Evolutionary conservation across 2,329 filamentous ascomycete species (phyloP), one percentile per base, ranked within the genome.

Genomic region (Penicillium sp.): DNA sequence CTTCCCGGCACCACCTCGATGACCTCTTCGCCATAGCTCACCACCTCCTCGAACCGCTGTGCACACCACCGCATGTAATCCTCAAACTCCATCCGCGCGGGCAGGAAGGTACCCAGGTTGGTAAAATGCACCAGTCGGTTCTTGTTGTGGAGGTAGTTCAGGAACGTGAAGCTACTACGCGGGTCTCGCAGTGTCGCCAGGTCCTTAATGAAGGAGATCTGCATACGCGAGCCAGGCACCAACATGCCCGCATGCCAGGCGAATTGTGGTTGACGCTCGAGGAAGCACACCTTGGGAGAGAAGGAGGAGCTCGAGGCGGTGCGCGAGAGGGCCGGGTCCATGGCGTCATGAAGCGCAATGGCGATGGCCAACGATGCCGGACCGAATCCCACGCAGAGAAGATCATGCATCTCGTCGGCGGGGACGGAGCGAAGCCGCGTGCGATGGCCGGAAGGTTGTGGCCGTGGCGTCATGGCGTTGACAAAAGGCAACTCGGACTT

Each of bases 201-300:
- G 66, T 97, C 91, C 73, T 97, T 97, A 73, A 97, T 80, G 74
- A 95, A 97, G 8, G 88, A 94, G 59, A 97, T 97, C 67, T 97
- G 91, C 91, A 97, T 97, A 72, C 86, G 90, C 45, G 90, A 88
- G 4, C 90, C 90, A 0, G 90, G 88, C 3, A 97, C 80, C 50
- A 96, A 82, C 91, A 97, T 97, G 50, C 91, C 91, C 0, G 89
- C 84, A 69, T 97, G 91, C 91, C 91, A 97, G 49, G 86, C 82
- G 64, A 97, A 97, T 41, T 78, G 73, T 29, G 76, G 64, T 70
- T 97, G 91, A 68, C 87, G 86, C 74, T 97, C 91, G 25, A 97
- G 72, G 70, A 96, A 97, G 39, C 88, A 79, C 3, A 95, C 83
- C 65, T 86, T 89, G 41, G 88, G 86, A 39, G 69, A 58, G 48